phyloP scores from a whole-genome alignment of 805 yeast species.

The Candida nemodendra region DNA sequence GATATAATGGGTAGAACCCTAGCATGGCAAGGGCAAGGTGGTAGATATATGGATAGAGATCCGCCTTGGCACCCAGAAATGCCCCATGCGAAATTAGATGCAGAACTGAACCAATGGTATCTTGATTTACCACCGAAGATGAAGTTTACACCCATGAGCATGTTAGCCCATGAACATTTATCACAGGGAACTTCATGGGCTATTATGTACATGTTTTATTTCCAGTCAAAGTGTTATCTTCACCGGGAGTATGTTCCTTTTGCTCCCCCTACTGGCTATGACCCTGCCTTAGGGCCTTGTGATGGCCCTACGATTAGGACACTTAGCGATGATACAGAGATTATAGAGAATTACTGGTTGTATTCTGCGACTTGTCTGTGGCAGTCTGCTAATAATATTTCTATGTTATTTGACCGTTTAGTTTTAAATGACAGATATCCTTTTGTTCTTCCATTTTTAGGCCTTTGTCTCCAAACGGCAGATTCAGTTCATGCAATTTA shows the following conservation, averaged over 20 bases:
- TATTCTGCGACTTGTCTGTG: constrained; percentile 3
- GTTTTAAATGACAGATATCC: neutral
- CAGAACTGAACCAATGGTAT: constrained; percentile 4
- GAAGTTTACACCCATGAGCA: constrained; percentile 1
- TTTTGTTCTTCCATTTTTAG: neutral
- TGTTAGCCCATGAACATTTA: constrained; percentile 2
- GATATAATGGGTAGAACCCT: constrained; percentile 3
- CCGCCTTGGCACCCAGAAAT: constrained; percentile 2
- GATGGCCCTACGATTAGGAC: too few species aligned
- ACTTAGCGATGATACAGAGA: too few species aligned
- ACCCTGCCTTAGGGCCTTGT: constrained; percentile 2
- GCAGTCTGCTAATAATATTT: constrained; percentile 2
- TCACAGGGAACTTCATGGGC: constrained; percentile 3
- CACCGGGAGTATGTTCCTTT: constrained; percentile 2
- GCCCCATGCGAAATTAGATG: constrained; percentile 1
- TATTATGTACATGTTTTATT: constrained; percentile 3
- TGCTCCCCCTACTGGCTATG: constrained; percentile 5
- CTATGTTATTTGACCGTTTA: constrained; percentile 2
- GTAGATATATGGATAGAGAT: constrained; percentile 2
- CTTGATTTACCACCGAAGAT: neutral
- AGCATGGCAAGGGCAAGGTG: constrained; percentile 3
- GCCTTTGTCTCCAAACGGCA: constrained; percentile 1
- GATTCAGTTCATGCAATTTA: constrained; percentile 3
- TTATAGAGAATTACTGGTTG: constrained; percentile 2
- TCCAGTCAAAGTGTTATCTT: constrained; percentile 1